Evolutionary conservation across 2,329 filamentous ascomycete species (phyloP).

Genomic region (Aureobasidium uvarum): DNA sequence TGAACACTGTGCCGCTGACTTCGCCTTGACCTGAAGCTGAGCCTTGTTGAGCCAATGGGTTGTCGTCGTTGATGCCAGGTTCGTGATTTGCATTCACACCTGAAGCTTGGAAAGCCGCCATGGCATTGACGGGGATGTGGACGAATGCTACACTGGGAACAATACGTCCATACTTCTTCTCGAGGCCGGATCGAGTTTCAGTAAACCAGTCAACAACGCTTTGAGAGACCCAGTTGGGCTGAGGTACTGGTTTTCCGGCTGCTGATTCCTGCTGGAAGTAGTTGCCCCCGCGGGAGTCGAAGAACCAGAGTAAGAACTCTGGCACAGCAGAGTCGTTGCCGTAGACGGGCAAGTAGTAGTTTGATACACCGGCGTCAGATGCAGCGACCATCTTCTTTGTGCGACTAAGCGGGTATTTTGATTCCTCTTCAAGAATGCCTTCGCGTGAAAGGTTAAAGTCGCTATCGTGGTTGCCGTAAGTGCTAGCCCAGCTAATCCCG

Average conservation of each 20-base stretch:
- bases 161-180: constrained; percentile 34
- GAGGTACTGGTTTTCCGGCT: constrained; percentile 35
- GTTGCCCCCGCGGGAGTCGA: constrained; percentile 63
- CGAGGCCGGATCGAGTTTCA: constrained; percentile 37
- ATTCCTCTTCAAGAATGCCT: constrained; percentile 45
- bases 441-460: constrained; percentile 56
- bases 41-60: constrained; percentile 43
- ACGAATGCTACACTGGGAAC: constrained; percentile 56
- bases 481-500: constrained; percentile 61
- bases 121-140: constrained; percentile 53
- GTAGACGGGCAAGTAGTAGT: constrained; percentile 57
- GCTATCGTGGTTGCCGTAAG: constrained; percentile 70
- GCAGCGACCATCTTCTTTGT: constrained; percentile 48
- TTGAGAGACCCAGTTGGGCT: constrained; percentile 48
- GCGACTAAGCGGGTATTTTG: constrained; percentile 38
- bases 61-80: constrained; percentile 50
- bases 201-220: constrained; percentile 50
- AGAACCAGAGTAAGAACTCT: constrained; percentile 64
- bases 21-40: constrained; percentile 41
- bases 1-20: constrained; percentile 34
- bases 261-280: constrained; percentile 45
- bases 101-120: constrained; percentile 43
- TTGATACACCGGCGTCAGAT: constrained; percentile 48
- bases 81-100: constrained; percentile 46
- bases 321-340: constrained; percentile 44